Conservation (phyloP, 345 rosid species). For the Aegle marmelos region DNA sequence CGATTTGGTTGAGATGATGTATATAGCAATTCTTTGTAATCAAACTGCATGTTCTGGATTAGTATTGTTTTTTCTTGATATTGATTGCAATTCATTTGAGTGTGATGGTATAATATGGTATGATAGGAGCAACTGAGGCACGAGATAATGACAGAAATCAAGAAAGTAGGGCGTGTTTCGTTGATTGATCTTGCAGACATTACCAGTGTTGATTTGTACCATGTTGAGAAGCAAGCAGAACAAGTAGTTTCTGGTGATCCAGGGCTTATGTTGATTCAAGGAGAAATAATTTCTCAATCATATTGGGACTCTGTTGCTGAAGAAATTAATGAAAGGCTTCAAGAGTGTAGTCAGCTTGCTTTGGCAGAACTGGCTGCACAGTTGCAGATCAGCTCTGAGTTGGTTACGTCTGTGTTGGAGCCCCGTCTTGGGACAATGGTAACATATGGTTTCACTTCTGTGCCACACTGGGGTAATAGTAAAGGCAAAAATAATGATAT, state of each 20-base stretch:
- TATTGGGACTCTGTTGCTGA: conserved; percentile 94
- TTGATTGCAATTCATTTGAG: conserved; percentile 5
- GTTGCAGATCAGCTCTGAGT: conserved; percentile 82
- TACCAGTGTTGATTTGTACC: conserved; percentile 83
- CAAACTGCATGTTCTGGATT: neutral
- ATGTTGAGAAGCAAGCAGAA: conserved; percentile 92
- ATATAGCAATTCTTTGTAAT: neutral
- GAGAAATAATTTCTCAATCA: conserved; percentile 84
- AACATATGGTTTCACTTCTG: conserved; percentile 17
- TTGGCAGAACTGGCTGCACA: conserved; percentile 86
- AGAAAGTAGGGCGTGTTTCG: conserved; percentile 75
- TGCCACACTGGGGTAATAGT: neutral
- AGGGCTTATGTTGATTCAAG: conserved; percentile 62
- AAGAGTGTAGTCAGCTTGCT: conserved; percentile 92
- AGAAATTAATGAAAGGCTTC: conserved; percentile 94
- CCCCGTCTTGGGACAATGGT: conserved; percentile 91
- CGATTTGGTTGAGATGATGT: neutral
- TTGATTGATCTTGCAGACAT: conserved; percentile 83
- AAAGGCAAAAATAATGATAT: conserved; percentile 3
- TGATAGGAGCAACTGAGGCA: conserved; percentile 76
- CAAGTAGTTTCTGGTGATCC: conserved; percentile 51
- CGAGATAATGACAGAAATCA: conserved; percentile 61
- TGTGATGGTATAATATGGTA: conserved; percentile 12
- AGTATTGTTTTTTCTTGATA: neutral
- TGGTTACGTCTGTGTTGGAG: conserved; percentile 75